Evolutionary conservation across 2,329 filamentous ascomycete genomes (phyloP).

Genomic region (Rutstroemia sp.): DNA sequence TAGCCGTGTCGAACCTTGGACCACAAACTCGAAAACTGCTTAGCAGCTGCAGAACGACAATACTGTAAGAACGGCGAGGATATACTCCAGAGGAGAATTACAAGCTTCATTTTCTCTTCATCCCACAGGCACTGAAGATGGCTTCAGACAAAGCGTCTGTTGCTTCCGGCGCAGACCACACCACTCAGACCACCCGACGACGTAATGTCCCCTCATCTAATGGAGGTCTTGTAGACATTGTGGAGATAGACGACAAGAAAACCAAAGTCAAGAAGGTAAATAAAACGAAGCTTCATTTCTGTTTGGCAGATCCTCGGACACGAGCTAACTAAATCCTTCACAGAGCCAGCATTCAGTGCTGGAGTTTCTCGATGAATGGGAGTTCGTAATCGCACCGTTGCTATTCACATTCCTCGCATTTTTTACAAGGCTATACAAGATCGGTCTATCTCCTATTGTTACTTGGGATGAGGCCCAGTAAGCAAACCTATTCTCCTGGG

Average conservation of each 20-base stretch:
- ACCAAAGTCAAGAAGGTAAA: slow-evolving; percentile 46
- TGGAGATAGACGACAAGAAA: slow-evolving; percentile 51
- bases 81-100: not conserved
- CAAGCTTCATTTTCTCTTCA: not conserved
- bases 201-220: slow-evolving; percentile 42
- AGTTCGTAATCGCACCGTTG: slow-evolving; percentile 53
- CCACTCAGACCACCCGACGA: slow-evolving; percentile 48
- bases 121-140: slow-evolving; percentile 20
- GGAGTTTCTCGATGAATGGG: slow-evolving; percentile 55
- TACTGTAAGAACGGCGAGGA: not conserved
- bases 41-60: not conserved
- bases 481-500: slow-evolving; percentile 29
- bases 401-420: slow-evolving; percentile 55
- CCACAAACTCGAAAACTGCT: slow-evolving; percentile 4
- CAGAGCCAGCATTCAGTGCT: slow-evolving; percentile 49
- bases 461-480: slow-evolving; percentile 74
- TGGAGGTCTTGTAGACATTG: slow-evolving; percentile 29
- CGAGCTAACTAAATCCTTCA: slow-evolving; percentile 18
- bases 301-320: not conserved
- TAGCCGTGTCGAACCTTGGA: not conserved
- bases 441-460: slow-evolving; percentile 64
- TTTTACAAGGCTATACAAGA: slow-evolving; percentile 63
- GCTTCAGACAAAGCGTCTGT: slow-evolving; percentile 42
- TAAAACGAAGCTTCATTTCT: slow-evolving; percentile 24
- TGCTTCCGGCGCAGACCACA: slow-evolving; percentile 51